A percentile compares a stretch with the other conserved stretches of the same genome.
Conservation (phyloP, 108 stramenopile species). For the Conticribra weissflogii region DNA sequence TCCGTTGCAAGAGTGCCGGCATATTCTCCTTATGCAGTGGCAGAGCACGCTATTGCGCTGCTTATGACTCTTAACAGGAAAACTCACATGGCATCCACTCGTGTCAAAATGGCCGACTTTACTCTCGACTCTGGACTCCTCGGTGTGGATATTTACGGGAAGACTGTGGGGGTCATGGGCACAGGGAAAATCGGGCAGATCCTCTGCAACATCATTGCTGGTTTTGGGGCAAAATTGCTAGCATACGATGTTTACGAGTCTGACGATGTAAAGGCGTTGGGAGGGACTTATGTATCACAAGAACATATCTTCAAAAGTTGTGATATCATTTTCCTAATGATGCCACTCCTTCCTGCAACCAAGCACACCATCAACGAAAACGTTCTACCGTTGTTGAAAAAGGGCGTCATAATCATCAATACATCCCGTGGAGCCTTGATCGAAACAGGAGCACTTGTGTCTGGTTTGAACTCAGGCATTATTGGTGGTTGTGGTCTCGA, state of each 20-base stretch:
- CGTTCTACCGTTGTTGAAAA: slow-evolving; percentile 56
- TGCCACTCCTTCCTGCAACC: slow-evolving; percentile 69
- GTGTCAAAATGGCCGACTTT: slow-evolving; percentile 80
- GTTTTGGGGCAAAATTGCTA: slow-evolving; percentile 68
- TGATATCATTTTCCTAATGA: slow-evolving; percentile 77
- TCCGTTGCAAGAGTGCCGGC: slow-evolving; percentile 80
- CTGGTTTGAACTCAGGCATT: slow-evolving; percentile 60
- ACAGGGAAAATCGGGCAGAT: slow-evolving; percentile 82
- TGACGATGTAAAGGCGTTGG: slow-evolving; percentile 62
- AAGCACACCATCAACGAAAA: slow-evolving; percentile 62
- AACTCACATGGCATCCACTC: slow-evolving; percentile 54
- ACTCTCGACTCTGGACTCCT: slow-evolving; percentile 74
- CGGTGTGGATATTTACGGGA: slow-evolving; percentile 80
- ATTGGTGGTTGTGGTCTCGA: slow-evolving; percentile 73
- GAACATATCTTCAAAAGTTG: slow-evolving; percentile 72
- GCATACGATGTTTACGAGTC: slow-evolving; percentile 71
- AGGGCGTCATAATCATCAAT: slow-evolving; percentile 73
- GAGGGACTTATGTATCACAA: slow-evolving; percentile 75
- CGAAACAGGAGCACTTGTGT: slow-evolving; percentile 66
- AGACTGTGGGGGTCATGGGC: slow-evolving; percentile 66
- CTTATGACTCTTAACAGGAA: slow-evolving; percentile 80
- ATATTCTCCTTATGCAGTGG: slow-evolving; percentile 84
- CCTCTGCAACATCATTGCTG: slow-evolving; percentile 70
- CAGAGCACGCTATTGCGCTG: slow-evolving; percentile 79
- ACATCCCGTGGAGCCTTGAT: slow-evolving; percentile 80